Base-by-base conservation (phyloP, 2,329 filamentous ascomycete genomes). In the Fusarium citri region DNA sequence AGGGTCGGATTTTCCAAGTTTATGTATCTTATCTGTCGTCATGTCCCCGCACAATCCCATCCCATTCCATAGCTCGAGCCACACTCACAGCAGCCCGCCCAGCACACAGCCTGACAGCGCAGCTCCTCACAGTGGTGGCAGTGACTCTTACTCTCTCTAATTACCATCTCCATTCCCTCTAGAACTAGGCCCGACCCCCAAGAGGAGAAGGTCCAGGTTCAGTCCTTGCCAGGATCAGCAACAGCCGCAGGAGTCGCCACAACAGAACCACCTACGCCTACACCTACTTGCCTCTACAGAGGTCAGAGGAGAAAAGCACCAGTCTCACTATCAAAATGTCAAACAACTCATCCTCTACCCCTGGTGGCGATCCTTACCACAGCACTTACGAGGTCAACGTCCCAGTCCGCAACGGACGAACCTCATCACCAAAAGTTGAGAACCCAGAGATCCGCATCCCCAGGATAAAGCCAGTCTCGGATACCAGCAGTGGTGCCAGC, bases 401-500 rank as follows among this genome's bases (percentile, higher is more conserved):
- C 8, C 74, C 74, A 5, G 66, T 76, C 26, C 65, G 72, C 18
- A 54, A 70, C 37, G 59, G 59, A 46, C 63, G 60, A 30, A 57
- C 57, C 48, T 56, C 64, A 15, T 43, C 55, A 14, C 57, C 71
- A 26, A 49, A 68, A 50, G 50, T 49, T 26, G 22, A 60, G 55
- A 69, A 73, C 68, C 51, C 72, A 59, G n/a, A 74, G 40, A 80
- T 79, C 46, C 68, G 73, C 57, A 80, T 84, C 46, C 81, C 82
- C 16, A 82, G 80, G 58, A 82, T 85, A 59, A 73, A 78, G 4
- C 80, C 81, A 12, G 76, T 86, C 25, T 71, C 77, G n/a, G 63
- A 66, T 22, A 28, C 49, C 37, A 41, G 15, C 34, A 53, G 49
- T 26, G 49, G 49, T 37, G 18, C 34, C 31, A 50, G 55, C 55